Percentiles rank a stretch among this genome's conserved stretches.
These are phyloP conservation scores for Musa acuminata DNA, from an alignment of 176 grass and related monocot species.

Conservation along the genomic window DNA sequence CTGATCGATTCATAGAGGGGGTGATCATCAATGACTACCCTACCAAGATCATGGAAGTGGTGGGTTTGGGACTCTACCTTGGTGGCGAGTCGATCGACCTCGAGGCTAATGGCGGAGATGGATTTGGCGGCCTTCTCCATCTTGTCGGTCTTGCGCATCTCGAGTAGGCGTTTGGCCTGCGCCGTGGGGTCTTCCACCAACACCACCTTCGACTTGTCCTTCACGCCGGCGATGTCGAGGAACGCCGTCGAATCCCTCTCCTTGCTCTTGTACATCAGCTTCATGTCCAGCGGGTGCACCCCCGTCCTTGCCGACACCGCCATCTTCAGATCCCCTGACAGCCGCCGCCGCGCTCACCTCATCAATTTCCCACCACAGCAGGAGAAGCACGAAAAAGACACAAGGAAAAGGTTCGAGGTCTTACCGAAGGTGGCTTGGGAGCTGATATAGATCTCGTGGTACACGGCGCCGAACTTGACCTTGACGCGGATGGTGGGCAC, in stretches of 20 bases:
- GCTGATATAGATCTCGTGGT: conserved; percentile 96
- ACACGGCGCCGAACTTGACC: conserved; percentile 54
- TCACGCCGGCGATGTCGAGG: conserved; percentile 71
- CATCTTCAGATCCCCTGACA: conserved; percentile 76
- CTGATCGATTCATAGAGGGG: conserved; percentile 7
- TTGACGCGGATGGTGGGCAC: conserved; percentile 85
- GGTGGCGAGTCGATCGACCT: conserved; percentile 77
- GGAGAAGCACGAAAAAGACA: background rate
- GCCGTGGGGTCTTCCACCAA: conserved; percentile 70
- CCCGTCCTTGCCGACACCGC: conserved; percentile 49
- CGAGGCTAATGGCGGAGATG: conserved; percentile 52
- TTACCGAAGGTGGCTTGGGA: conserved; percentile 64
- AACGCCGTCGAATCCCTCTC: conserved; percentile 74
- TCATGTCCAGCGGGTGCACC: conserved; percentile 74
- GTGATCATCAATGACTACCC: no score
- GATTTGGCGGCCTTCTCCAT: conserved; percentile 15
- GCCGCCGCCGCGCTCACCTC: background rate
- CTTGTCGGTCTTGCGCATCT: conserved; percentile 51
- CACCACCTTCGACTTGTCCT: conserved; percentile 69
- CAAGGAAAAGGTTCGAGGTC: background rate
- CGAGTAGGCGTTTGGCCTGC: conserved; percentile 62
- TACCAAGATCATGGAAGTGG: no score
- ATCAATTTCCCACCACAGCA: background rate
- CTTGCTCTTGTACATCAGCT: conserved; percentile 82
- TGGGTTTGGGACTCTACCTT: conserved; percentile 36